phyloP scores from a whole-genome alignment of 1,284 basidiomycete genomes.

The Takashimella koratensis region DNA sequence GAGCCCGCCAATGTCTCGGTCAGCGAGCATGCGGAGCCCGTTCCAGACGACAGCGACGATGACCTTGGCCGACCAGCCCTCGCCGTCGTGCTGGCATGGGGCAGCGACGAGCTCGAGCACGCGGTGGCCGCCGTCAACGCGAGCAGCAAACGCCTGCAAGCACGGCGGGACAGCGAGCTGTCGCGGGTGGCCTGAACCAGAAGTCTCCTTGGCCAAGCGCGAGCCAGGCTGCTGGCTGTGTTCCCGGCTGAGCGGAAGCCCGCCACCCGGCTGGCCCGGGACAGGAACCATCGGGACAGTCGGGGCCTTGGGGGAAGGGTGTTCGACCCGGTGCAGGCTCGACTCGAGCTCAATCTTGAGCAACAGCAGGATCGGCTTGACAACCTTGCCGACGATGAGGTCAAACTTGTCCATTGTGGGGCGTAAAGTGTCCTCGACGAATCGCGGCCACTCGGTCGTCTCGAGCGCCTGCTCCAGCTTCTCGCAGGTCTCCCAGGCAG shows the following conservation, averaged over 20 bases:
- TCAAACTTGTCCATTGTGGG: slow-evolving; percentile 58
- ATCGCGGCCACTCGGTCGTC: slow-evolving; percentile 45
- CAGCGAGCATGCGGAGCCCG: slow-evolving; percentile 44
- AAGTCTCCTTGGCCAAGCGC: slow-evolving; percentile 38
- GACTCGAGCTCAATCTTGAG: slow-evolving; percentile 46
- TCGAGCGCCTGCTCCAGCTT: slow-evolving; percentile 47
- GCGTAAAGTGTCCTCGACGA: slow-evolving; percentile 57
- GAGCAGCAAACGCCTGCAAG: slow-evolving; percentile 47
- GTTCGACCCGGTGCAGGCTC: slow-evolving; percentile 32
- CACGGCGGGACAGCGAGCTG: slow-evolving; percentile 37
- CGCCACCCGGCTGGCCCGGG: slow-evolving; percentile 1
- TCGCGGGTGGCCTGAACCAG: slow-evolving; percentile 30
- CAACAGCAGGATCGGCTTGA: slow-evolving; percentile 43
- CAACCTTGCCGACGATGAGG: slow-evolving; percentile 47
- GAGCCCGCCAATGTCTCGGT: slow-evolving; percentile 23
- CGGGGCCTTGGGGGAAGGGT: slow-evolving; percentile 34
- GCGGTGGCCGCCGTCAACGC: slow-evolving; percentile 44
- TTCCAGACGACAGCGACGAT: slow-evolving; percentile 49
- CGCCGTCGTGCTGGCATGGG: slow-evolving; percentile 48
- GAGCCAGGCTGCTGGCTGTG: slow-evolving; percentile 22
- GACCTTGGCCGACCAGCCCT: slow-evolving; percentile 49
- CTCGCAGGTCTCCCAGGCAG: slow-evolving; percentile 50
- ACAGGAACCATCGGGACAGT: slow-evolving; percentile 23
- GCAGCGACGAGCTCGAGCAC: slow-evolving; percentile 43
- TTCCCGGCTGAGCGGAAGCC: slow-evolving; percentile 25